Conservation (phyloP, 1,284 basidiomycete species). For the Gomphus sp. region DNA sequence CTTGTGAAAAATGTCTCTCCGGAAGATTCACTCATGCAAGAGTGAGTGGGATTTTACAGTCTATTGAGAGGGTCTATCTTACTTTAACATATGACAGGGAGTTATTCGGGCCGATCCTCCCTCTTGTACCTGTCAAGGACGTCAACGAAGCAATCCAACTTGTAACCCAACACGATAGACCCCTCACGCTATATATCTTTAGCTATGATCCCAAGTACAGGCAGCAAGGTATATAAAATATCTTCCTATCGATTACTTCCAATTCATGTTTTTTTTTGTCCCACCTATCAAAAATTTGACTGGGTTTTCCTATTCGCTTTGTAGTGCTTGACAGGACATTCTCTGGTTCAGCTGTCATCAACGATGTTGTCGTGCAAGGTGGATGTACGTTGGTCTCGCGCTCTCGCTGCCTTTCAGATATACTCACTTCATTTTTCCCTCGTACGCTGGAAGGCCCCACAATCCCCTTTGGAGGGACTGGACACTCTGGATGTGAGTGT, state of each 20-base stretch:
- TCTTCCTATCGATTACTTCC: neutral
- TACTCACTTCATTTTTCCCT: neutral
- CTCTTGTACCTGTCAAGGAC: slow-evolving; percentile 35
- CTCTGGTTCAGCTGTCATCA: slow-evolving; percentile 55
- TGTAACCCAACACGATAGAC: slow-evolving; percentile 26
- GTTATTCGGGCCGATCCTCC: slow-evolving; percentile 41
- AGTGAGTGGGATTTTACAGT: too few species aligned
- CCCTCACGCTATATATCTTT: slow-evolving; percentile 34
- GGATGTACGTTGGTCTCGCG: too few species aligned
- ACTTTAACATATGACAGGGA: too few species aligned
- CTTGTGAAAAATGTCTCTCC: slow-evolving; percentile 25
- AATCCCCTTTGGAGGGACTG: slow-evolving; percentile 69
- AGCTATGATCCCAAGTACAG: slow-evolving; percentile 23
- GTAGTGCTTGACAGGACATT: slow-evolving; percentile 60
- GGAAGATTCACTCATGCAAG: slow-evolving; percentile 33
- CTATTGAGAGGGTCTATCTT: too few species aligned
- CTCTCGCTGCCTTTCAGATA: too few species aligned
- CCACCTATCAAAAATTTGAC: too few species aligned
- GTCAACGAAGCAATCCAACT: slow-evolving; percentile 29
- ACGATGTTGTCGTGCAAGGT: too few species aligned
- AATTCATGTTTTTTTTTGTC: neutral
- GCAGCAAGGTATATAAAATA: slow-evolving; percentile 18
- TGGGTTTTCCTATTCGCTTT: neutral
- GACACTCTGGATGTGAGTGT: slow-evolving; percentile 58
- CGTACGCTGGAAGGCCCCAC: slow-evolving; percentile 45